Conservation (phyloP, 495 filamentous ascomycete species). For the Talaromyces liani region DNA sequence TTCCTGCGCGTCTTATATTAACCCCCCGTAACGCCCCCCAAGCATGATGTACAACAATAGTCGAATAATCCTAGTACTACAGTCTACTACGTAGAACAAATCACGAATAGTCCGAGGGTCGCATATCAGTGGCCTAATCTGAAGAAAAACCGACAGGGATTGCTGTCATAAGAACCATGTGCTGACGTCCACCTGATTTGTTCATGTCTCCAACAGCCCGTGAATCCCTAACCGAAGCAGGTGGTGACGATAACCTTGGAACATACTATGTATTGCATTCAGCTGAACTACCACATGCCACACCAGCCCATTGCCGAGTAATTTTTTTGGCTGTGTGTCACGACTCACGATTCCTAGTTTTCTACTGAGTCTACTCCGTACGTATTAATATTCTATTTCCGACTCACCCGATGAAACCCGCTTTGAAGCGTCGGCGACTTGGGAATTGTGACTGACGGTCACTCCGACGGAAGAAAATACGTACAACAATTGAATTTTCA, state of each 20-base stretch:
- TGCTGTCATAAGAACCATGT: not conserved
- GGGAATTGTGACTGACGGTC: not conserved
- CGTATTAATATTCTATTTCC: not conserved
- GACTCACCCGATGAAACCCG: not conserved
- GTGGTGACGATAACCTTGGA: not conserved
- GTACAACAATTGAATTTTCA: not conserved
- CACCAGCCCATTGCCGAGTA: too few relatives aligned
- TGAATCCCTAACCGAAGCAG: not conserved
- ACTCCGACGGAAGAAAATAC: not conserved
- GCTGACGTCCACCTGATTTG: slow-evolving; percentile 1
- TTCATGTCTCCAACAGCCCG: not conserved
- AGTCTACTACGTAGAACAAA: not conserved
- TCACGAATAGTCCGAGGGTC: not conserved
- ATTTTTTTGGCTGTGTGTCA: not conserved
- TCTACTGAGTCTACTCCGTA: too few relatives aligned
- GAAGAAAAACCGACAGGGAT: not conserved
- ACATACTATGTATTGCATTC: not conserved
- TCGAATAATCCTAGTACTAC: not conserved
- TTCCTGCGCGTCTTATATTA: not conserved
- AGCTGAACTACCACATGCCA: not conserved
- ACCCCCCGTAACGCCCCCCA: not conserved
- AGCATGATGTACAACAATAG: not conserved
- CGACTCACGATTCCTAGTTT: not conserved
- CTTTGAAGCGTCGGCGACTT: slow-evolving; percentile 1
- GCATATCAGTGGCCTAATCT: not conserved